Evolutionary conservation across 2,329 filamentous ascomycete genomes (phyloP), one percentile per base, ranked within the genome.

Genomic region (Cryphonectria radicalis): DNA sequence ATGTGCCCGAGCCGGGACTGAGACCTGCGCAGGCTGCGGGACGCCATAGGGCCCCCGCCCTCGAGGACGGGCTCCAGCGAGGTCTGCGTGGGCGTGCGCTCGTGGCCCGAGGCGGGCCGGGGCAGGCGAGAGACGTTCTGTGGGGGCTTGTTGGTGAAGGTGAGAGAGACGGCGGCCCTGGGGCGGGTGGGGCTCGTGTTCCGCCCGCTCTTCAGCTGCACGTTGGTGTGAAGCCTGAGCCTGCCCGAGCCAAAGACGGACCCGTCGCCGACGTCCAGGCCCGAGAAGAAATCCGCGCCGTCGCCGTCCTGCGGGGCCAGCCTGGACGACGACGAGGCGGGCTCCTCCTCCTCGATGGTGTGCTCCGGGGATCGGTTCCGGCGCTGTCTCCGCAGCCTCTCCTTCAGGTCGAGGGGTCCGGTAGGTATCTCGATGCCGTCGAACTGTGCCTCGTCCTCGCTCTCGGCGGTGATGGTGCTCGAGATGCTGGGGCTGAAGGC

Each of bases 31-130:
- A 85, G 85, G 22, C 84, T 83, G 72, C 86, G 88, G 59, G 78
- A 74, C 1, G 85, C 83, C 64, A 92, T 88, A 28, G 93, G 89
- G 4, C 91, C 93, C 66, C 94, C 94, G 74, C 91, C 94, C 82
- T 98, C 95, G 55, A 94, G 97, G 7, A 98, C 94, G 32, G 95
- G 94, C 78, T 97, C 95, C n/a, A 98, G 86, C 25, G 92, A 91
- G 14, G 92, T 92, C 75, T 90, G 88, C 6, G 91, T 88, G 68
- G 87, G 87, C 19, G 87, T 85, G 68, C 92, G 87, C 77, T 93
- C 92, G 80, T 93, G 72, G 66, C 69, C 91, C 72, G 86, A 86
- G 69, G 91, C 86, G 50, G 95, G 92, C 67, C 94, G 89, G 53
- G 95, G 94, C 72, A 97, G 92, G 70, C 94, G 91, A 46, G 94